Evolutionary conservation across 176 grass and related monocot genomes (phyloP), one percentile per base, ranked within the genome.

Genomic region (Cocos nucifera): DNA sequence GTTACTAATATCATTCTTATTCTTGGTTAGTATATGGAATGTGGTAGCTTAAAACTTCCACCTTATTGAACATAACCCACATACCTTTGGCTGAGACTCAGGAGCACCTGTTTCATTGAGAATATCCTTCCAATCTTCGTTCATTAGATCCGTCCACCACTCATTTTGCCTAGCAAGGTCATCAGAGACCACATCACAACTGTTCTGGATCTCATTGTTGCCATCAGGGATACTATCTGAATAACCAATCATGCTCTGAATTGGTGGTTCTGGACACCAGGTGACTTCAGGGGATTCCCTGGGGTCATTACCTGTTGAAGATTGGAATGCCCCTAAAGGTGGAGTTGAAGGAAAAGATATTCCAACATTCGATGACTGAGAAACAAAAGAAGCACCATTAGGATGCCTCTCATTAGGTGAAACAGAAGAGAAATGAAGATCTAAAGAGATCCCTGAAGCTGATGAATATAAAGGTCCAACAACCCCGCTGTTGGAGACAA

Each of bases 61-160:
- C 35, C 6, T 44, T 44, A 44, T 44, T 44, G 8, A 44, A 44
- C 35, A 44, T 44, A 44, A 44, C 10, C 35, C 10, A 44, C 35
- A 67, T 73, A 79, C 77, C 77, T 59, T 58, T 29, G 77, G 15
- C 25, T 80, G 70, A 63, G 56, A 51, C 29, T 67, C 62, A 69
- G 54, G 39, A 49, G 23, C 63, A 74, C 17, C 22, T 58, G 54
- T 67, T 58, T 80, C 70, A 68, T 62, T 61, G 16, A 80, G 44
- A 69, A 80, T 66, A 20, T 63, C 77, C 44, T 80, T 74, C 77
- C 77, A 79, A 73, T 79, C 77, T 59, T 73, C 69, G 55, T 73
- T 71, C 15, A 79, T 73, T 1, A 79, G 53, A 29, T 79, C 77
- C 49, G 54, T 73, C 77, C 77, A 79, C 69, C 77, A 79, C 9